phyloP scores from a whole-genome alignment of 345 rosid genomes.

The Boechera stricta region DNA sequence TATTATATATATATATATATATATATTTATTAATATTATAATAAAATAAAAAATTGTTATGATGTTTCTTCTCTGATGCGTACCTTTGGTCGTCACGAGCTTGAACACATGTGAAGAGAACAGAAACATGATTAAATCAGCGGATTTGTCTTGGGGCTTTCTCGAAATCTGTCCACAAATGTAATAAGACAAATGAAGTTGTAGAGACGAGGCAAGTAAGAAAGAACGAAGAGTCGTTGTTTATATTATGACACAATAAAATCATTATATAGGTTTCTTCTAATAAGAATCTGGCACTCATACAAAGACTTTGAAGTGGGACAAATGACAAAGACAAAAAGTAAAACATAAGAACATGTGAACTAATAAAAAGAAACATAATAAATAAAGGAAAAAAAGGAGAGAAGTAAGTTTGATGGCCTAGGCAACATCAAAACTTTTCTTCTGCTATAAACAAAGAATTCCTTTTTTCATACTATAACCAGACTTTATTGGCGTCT shows the following conservation, averaged over 20 bases:
- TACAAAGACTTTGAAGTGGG: constrained; percentile 41
- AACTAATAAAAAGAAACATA: constrained; percentile 3
- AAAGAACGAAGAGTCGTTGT: constrained; percentile 30
- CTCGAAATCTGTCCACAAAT: constrained; percentile 36
- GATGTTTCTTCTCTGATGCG: constrained; percentile 11
- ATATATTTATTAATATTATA: neutral
- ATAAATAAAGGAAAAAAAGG: neutral
- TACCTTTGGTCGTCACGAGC: constrained; percentile 44
- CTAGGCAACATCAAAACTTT: constrained; percentile 39
- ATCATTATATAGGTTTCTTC: constrained; percentile 32
- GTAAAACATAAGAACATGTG: constrained; percentile 30
- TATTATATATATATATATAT: too few species aligned
- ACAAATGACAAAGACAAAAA: constrained; percentile 42
- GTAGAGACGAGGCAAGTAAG: constrained; percentile 30
- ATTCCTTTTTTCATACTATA: constrained; percentile 2
- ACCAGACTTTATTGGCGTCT: neutral
- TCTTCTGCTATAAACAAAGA: constrained; percentile 46
- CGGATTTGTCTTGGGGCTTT: constrained; percentile 29
- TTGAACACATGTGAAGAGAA: constrained; percentile 34
- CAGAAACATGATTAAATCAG: constrained; percentile 41
- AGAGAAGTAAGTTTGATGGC: constrained; percentile 30
- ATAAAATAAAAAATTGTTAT: neutral
- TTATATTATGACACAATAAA: neutral
- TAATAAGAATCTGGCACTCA: constrained; percentile 34
- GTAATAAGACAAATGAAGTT: constrained; percentile 40